A percentile compares a stretch with the other conserved stretches of the same genome.
phyloP scores from a whole-genome alignment of 192 early-diverging fungal genomes.

The Backusella tarrabulga region DNA sequence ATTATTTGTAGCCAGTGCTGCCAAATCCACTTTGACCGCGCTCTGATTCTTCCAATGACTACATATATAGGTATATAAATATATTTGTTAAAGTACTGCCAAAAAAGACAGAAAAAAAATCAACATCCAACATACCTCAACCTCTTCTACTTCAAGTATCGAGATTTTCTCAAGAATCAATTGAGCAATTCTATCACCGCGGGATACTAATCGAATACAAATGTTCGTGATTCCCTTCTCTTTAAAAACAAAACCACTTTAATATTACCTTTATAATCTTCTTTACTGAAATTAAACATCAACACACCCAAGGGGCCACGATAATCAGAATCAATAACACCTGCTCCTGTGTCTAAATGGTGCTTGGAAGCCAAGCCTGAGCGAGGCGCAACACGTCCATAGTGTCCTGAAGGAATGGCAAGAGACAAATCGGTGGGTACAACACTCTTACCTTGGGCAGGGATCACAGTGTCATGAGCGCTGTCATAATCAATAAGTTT shows the following conservation, averaged over 20 bases:
- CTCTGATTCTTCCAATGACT: constrained; percentile 16
- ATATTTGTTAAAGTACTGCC: not conserved
- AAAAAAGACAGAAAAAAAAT: not conserved
- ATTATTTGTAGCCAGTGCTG: constrained; percentile 17
- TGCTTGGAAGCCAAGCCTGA: constrained; percentile 89
- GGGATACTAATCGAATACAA: constrained; percentile 55
- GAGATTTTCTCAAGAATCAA: constrained; percentile 86
- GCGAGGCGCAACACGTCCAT: constrained; percentile 94
- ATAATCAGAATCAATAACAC: constrained; percentile 93
- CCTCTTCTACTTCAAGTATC: constrained; percentile 77
- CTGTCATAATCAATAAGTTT: constrained; percentile 27
- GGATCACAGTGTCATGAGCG: constrained; percentile 62
- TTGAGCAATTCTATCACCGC: constrained; percentile 96
- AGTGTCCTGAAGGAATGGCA: constrained; percentile 81
- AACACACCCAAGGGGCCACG: constrained; percentile 82
- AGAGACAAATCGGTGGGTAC: constrained; percentile 89
- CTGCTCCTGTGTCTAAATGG: constrained; percentile 86
- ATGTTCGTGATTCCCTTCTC: not conserved
- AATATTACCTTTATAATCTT: constrained; percentile 44
- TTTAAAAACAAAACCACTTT: not conserved
- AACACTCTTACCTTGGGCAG: constrained; percentile 72
- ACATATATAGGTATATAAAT: not conserved
- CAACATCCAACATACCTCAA: constrained; percentile 53
- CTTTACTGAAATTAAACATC: constrained; percentile 85
- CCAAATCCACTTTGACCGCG: constrained; percentile 23